Percentiles rank a stretch among this genome's conserved stretches.
These are phyloP conservation scores for Monosporascus sp. DNA, from an alignment of 2,329 filamentous ascomycete species.

Conservation along the genomic window DNA sequence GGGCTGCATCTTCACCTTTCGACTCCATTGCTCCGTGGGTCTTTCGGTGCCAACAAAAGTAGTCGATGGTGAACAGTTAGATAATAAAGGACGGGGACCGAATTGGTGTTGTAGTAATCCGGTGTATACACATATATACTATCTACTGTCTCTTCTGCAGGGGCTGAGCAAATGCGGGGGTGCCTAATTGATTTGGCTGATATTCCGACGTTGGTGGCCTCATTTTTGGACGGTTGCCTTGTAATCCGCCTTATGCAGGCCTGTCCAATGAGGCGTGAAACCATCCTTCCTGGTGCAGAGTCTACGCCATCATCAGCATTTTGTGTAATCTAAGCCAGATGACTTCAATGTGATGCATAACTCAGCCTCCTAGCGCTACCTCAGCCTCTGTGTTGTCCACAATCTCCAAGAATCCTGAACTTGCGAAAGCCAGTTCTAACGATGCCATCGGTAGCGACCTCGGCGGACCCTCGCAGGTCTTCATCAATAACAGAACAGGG, in stretches of 20 bases:
- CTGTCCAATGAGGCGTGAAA: background rate
- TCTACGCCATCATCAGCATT: background rate
- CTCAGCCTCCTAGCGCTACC: no score
- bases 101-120: background rate
- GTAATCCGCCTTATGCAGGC: background rate
- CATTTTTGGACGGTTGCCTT: background rate
- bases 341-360: no score
- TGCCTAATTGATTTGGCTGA: background rate
- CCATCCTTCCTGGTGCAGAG: background rate
- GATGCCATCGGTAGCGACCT: background rate
- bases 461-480: background rate
- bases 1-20: background rate
- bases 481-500: background rate
- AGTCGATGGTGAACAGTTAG: background rate
- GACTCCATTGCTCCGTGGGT: background rate
- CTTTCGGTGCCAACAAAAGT: background rate
- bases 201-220: background rate
- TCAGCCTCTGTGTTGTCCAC: no score
- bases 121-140: background rate
- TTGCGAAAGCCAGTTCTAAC: background rate
- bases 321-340: no score
- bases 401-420: background rate
- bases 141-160: background rate
- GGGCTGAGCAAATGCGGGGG: background rate
- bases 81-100: background rate